Conservation (phyloP, 148 eudicot species). For the Vaccinium macrocarpon region DNA sequence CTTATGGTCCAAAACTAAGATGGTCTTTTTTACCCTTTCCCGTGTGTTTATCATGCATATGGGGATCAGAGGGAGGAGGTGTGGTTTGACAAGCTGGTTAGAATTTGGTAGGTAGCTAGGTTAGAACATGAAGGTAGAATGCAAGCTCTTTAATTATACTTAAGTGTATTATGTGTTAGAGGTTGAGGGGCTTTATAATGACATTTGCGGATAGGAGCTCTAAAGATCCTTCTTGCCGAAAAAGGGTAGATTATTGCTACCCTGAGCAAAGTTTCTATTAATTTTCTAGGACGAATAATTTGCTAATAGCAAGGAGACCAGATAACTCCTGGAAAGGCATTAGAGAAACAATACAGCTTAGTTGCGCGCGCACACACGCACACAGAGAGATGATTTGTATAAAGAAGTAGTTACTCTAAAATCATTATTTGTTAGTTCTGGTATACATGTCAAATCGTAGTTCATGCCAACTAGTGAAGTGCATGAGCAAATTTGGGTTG, state of each 20-base stretch:
- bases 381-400: background rate
- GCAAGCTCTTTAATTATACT: background rate
- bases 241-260: background rate
- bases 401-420: background rate
- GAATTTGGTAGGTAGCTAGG: background rate
- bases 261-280: background rate
- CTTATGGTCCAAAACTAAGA: background rate
- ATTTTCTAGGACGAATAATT: background rate
- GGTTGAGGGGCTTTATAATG: background rate
- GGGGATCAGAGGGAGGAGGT: constrained; percentile 3
- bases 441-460: background rate
- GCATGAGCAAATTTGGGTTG: background rate
- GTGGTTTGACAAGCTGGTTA: constrained; percentile 1
- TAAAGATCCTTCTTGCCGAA: background rate
- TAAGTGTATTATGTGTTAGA: background rate
- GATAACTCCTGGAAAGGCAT: background rate
- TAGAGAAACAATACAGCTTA: background rate
- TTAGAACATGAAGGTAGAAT: background rate
- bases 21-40: background rate
- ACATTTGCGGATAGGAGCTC: background rate
- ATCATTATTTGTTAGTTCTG: background rate
- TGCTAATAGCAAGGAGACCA: background rate
- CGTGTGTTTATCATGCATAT: background rate
- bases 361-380: no score
- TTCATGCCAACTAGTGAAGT: background rate